Conservation (phyloP, 805 yeast genomes). For the Saccharomyces paradoxus region DNA sequence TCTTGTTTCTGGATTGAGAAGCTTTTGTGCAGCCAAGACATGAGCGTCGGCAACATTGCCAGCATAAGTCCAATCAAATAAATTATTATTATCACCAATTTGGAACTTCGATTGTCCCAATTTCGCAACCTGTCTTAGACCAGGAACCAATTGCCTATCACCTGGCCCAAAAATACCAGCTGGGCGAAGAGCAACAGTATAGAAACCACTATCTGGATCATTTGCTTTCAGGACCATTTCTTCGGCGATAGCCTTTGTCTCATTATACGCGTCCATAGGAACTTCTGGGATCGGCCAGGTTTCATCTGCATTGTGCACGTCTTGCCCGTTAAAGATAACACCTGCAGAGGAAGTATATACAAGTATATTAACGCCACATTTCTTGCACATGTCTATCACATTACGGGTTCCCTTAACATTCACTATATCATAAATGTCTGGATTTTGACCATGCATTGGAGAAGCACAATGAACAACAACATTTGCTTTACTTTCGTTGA, state of each 20-base stretch:
- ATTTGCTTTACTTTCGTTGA: conserved; percentile 49
- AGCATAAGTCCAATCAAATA: conserved; percentile 96
- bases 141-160: conserved; percentile 93
- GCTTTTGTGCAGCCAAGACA: conserved; percentile 77
- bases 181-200: conserved; percentile 85
- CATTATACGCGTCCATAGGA: conserved; percentile 95
- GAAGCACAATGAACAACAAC: conserved; percentile 94
- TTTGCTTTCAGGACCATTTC: conserved; percentile 69
- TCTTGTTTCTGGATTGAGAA: conserved; percentile 42
- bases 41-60: conserved; percentile 98
- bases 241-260: conserved; percentile 90
- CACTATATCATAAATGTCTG: conserved; percentile 76
- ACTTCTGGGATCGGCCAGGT: conserved; percentile 83
- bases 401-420: conserved; percentile 84
- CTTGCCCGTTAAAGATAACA: conserved; percentile 92
- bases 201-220: conserved; percentile 43
- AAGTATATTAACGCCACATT: conserved; percentile 46
- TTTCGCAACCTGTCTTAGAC: conserved; percentile 71
- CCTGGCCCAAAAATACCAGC: conserved; percentile 99
- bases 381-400: conserved; percentile 56
- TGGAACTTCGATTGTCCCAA: conserved; percentile 87
- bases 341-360: conserved; percentile 97
- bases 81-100: conserved; percentile 85
- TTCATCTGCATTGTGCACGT: conserved; percentile 87
- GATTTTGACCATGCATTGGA: conserved; percentile 85